Percentiles rank a stretch among this genome's conserved stretches.
Conservation (phyloP, 2,329 filamentous ascomycete genomes). For the Diaporthe destruens region DNA sequence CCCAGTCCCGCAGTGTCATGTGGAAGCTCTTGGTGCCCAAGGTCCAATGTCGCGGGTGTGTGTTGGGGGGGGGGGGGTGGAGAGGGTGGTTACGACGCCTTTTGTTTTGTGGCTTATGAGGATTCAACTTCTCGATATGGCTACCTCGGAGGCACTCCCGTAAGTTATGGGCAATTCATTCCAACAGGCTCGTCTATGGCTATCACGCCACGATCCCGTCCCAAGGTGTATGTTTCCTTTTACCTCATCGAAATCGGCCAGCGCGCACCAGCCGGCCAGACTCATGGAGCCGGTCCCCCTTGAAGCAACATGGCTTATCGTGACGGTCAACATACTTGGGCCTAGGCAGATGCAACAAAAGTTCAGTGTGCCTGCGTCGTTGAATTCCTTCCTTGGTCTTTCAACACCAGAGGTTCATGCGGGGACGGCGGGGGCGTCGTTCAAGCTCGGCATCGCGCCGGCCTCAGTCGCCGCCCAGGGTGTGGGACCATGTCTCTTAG, state of each 20-base stretch:
- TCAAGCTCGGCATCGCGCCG: background rate
- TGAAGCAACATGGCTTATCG: background rate
- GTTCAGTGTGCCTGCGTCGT: background rate
- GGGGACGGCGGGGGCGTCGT: background rate
- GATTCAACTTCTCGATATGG: background rate
- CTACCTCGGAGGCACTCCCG: background rate
- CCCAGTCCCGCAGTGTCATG: background rate
- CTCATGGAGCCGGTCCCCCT: background rate
- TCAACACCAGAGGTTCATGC: background rate
- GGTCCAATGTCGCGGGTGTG: background rate
- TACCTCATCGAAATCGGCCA: background rate
- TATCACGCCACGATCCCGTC: background rate
- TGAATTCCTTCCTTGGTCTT: background rate
- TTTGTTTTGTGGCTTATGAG: background rate
- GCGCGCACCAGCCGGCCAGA: background rate
- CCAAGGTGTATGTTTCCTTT: constrained; percentile 20
- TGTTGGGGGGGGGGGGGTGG: too few relatives aligned
- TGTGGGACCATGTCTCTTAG: constrained; percentile 10
- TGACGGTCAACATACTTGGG: background rate
- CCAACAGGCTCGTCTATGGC: background rate
- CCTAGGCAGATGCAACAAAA: background rate
- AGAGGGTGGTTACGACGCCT: too few relatives aligned
- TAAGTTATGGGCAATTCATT: background rate
- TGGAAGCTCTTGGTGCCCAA: background rate
- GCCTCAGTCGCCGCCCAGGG: too few relatives aligned